phyloP scores from a whole-genome alignment of 805 yeast species.

The Candida gorgasii region DNA sequence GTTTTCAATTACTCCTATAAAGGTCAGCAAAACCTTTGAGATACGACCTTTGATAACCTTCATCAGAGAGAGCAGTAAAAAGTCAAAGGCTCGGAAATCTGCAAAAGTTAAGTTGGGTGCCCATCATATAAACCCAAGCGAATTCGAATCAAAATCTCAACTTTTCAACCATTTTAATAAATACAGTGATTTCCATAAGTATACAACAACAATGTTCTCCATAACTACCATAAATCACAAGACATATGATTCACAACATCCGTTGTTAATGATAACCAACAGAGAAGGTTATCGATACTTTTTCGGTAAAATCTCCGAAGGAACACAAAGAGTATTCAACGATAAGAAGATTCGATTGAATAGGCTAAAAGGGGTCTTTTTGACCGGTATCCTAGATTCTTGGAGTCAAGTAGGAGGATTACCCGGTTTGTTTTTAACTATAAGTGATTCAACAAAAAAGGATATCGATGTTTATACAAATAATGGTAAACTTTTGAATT shows the following conservation, averaged over 20 bases:
- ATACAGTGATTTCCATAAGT: constrained; percentile 17
- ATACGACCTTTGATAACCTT: neutral
- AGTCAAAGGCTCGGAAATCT: neutral
- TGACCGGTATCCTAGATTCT: constrained; percentile 67
- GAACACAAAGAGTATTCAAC: constrained; percentile 73
- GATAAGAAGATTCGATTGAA: constrained; percentile 60
- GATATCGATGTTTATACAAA: constrained; percentile 55
- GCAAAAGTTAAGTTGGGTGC: constrained; percentile 1
- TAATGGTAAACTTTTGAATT: constrained; percentile 32
- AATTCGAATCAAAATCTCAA: neutral
- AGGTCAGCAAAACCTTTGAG: constrained; percentile 5
- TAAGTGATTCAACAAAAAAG: constrained; percentile 73
- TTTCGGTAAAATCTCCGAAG: constrained; percentile 83
- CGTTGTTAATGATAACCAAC: constrained; percentile 53
- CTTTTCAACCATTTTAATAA: constrained; percentile 10
- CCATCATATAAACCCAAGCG: neutral
- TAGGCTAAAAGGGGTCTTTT: constrained; percentile 62
- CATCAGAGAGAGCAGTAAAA: neutral
- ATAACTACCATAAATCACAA: constrained; percentile 54
- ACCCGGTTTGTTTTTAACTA: constrained; percentile 84
- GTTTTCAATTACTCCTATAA: neutral
- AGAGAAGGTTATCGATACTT: constrained; percentile 56
- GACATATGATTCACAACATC: constrained; percentile 55
- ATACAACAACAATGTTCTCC: constrained; percentile 43
- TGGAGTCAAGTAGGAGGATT: constrained; percentile 90